Base-by-base conservation (phyloP, 805 yeast species). In the Sporopachydermia lactativora region DNA sequence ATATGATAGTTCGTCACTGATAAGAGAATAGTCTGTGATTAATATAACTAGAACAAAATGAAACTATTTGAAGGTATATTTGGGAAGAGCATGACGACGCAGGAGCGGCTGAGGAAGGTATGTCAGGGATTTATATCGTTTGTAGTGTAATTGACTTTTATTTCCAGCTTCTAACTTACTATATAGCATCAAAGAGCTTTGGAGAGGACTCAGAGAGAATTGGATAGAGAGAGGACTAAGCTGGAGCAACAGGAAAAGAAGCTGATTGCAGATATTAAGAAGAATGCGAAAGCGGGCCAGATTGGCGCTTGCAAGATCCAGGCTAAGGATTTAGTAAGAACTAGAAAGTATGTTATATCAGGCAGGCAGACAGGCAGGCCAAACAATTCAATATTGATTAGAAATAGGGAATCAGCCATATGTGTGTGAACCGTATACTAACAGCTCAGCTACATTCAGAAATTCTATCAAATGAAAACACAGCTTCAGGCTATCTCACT, bases 401-500 rank as follows among this genome's bases (percentile, higher is more conserved):
- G n/a, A n/a, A n/a, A n/a, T n/a, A n/a, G n/a, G n/a, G n/a, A n/a
- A n/a, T n/a, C n/a, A n/a, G n/a, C n/a, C n/a, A n/a, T n/a, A n/a
- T n/a, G n/a, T n/a, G n/a, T n/a, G n/a, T n/a, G n/a, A 3, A 3
- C n/a, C 3, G 15, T 31, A 17, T 17, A 16, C 15, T 15, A 18
- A 16, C 18, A 19, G 19, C 3, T 17, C 36, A 4, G 57, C 19
- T 69, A 88, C 57, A 73, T 88, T 44, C 80, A 77, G 48, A 92
- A 92, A 62, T 94, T 92, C 60, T 85, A 84, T 56, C 68, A 72
- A 49, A 89, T 92, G 96, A 81, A 81, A 61, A 88, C 96, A 2
- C 97, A 89, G 60, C 62, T 92, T 44, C 98, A 92, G 63, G 96
- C 97, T 1, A 88, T 92, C 41, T 77, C 94, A 15, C 66, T 92